Evolutionary conservation across 2,329 filamentous ascomycete genomes (phyloP).

Genomic region (Colletotrichum tanaceti): DNA sequence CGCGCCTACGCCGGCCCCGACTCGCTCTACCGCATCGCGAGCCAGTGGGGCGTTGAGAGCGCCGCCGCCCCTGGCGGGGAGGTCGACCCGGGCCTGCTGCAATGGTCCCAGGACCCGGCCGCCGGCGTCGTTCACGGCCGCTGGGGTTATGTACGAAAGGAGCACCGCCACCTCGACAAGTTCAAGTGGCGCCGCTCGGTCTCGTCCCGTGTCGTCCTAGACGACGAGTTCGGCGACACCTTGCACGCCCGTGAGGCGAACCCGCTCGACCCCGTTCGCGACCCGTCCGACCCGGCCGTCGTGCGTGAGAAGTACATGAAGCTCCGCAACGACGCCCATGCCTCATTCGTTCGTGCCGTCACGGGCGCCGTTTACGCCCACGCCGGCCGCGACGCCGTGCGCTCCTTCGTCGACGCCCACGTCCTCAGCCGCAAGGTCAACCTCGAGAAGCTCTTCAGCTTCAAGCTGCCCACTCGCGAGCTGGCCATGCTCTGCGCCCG

Average conservation of each 20-base stretch:
- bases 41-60: slow-evolving; percentile 91
- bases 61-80: slow-evolving; percentile 90
- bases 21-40: slow-evolving; percentile 77
- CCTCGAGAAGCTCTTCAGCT: slow-evolving; percentile 82
- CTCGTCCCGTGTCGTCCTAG: slow-evolving; percentile 81
- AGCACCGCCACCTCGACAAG: slow-evolving; percentile 58
- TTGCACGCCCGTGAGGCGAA: slow-evolving; percentile 48
- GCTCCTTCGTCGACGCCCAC: slow-evolving; percentile 85
- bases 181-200: slow-evolving; percentile 74
- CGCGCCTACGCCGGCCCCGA: slow-evolving; percentile 83
- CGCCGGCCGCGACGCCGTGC: slow-evolving; percentile 80
- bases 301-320: slow-evolving; percentile 61
- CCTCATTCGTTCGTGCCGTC: slow-evolving; percentile 84
- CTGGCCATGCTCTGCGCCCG: slow-evolving; percentile 84
- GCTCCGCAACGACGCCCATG: slow-evolving; percentile 79
- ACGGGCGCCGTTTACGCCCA: slow-evolving; percentile 89
- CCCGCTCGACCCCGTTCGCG: slow-evolving; percentile 32
- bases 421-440: slow-evolving; percentile 84
- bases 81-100: slow-evolving; percentile 90
- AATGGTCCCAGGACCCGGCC: slow-evolving; percentile 71
- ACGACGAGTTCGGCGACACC: slow-evolving; percentile 84
- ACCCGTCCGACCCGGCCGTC: slow-evolving; percentile 30
- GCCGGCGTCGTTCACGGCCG: slow-evolving; percentile 58
- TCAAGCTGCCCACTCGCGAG: slow-evolving; percentile 86
- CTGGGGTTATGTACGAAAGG: slow-evolving; percentile 65